A percentile compares a stretch with the other conserved stretches of the same genome.
Conservation (phyloP, 805 yeast genomes). For the Schwanniomyces occidentalis region DNA sequence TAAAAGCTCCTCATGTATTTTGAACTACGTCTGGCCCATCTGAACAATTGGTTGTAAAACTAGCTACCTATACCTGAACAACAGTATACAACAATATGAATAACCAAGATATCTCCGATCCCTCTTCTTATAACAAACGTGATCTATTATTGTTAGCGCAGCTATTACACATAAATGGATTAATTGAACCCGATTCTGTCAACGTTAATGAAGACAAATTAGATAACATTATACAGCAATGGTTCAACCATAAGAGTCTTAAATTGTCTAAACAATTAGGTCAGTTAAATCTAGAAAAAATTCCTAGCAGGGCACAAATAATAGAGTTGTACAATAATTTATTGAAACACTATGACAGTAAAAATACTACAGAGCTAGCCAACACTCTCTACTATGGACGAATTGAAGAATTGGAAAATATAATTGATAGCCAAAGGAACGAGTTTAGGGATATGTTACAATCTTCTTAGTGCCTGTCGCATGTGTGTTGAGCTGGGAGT, state of each 20-base stretch:
- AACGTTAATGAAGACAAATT: slow-evolving; percentile 16
- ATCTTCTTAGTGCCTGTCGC: too few species aligned
- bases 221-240: slow-evolving; percentile 22
- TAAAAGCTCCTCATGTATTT: too few species aligned
- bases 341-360: slow-evolving; percentile 25
- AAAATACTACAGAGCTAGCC: slow-evolving; percentile 41
- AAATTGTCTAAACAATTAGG: slow-evolving; percentile 20
- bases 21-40: too few species aligned
- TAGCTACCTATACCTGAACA: too few species aligned
- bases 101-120: too few species aligned
- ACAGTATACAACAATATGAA: too few species aligned
- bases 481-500: too few species aligned
- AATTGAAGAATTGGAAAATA: slow-evolving; percentile 31
- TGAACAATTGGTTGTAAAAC: too few species aligned
- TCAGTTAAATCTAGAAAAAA: slow-evolving; percentile 12
- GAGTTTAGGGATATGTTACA: slow-evolving; percentile 19
- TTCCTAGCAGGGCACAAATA: slow-evolving; percentile 21
- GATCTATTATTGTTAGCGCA: slow-evolving; percentile 40
- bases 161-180: slow-evolving; percentile 34
- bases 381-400: slow-evolving; percentile 32
- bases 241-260: slow-evolving; percentile 32
- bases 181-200: slow-evolving; percentile 24
- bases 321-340: slow-evolving; percentile 26
- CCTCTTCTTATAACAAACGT: slow-evolving; percentile 23
- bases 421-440: slow-evolving; percentile 22